Evolutionary conservation across 2,329 filamentous ascomycete species (phyloP).

Genomic region (Chlorencoelia australis): DNA sequence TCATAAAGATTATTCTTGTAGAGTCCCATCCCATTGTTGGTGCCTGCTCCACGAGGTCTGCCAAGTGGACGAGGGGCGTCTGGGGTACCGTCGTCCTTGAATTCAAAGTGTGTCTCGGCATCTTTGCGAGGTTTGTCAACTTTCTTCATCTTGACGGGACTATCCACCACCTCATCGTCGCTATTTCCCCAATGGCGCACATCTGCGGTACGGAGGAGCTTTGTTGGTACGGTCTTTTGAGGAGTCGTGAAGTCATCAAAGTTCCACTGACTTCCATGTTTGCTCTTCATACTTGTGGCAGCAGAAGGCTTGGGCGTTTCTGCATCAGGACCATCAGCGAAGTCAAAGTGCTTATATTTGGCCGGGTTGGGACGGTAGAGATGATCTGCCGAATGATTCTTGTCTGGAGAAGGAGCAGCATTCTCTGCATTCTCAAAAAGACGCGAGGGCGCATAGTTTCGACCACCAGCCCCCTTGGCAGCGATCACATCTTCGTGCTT

Average conservation of each 20-base stretch:
- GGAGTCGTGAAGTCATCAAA: slow-evolving; percentile 86
- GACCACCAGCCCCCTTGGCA: slow-evolving; percentile 45
- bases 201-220: slow-evolving; percentile 53
- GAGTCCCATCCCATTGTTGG: slow-evolving; percentile 59
- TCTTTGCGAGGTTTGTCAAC: slow-evolving; percentile 65
- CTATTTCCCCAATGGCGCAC: slow-evolving; percentile 73
- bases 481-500: slow-evolving; percentile 22
- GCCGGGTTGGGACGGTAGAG: slow-evolving; percentile 55
- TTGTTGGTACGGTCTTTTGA: slow-evolving; percentile 54
- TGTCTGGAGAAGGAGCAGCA: slow-evolving; percentile 36
- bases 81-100: slow-evolving; percentile 63
- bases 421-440: slow-evolving; percentile 53
- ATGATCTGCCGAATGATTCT: slow-evolving; percentile 32
- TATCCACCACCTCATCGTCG: slow-evolving; percentile 47
- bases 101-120: slow-evolving; percentile 72
- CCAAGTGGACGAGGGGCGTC: slow-evolving; percentile 38
- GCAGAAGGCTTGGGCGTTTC: slow-evolving; percentile 19
- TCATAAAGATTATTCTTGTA: slow-evolving; percentile 71
- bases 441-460: slow-evolving; percentile 53
- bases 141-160: slow-evolving; percentile 47
- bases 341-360: slow-evolving; percentile 81
- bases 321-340: slow-evolving; percentile 54
- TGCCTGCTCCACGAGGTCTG: slow-evolving; percentile 43
- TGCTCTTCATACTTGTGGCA: slow-evolving; percentile 32
- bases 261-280: slow-evolving; percentile 69